Percentiles rank a stretch among this genome's conserved stretches.
Conservation (phyloP, 768 basidiomycete species). For the Austroboletus eburneus region DNA sequence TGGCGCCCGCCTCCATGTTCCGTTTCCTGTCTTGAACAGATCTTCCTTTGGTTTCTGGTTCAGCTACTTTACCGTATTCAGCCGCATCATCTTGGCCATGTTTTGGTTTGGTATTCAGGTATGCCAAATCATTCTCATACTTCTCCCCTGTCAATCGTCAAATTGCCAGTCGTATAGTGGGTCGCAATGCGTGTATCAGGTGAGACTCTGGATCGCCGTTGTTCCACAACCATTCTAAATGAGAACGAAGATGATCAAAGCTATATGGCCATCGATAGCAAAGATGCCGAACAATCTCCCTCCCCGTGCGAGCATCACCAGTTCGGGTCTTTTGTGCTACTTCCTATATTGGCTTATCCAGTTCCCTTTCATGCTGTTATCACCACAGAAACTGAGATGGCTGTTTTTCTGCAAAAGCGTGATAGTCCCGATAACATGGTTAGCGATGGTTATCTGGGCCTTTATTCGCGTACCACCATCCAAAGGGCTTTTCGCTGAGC, state of each 20-base stretch:
- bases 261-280: constrained; percentile 75
- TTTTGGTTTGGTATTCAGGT: constrained; percentile 84
- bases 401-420: constrained; percentile 69
- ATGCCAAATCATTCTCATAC: not conserved
- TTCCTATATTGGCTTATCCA: constrained; percentile 76
- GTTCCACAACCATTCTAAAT: not conserved
- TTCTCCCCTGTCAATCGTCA: not conserved
- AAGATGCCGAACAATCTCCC: constrained; percentile 63
- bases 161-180: constrained; percentile 47
- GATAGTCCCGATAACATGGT: constrained; percentile 59
- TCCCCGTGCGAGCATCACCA: constrained; percentile 55
- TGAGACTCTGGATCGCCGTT: not conserved
- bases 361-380: constrained; percentile 70
- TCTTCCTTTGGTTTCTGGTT: constrained; percentile 90
- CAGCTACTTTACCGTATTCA: constrained; percentile 82
- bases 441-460: constrained; percentile 77
- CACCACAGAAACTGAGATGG: constrained; percentile 74
- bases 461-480: constrained; percentile 60
- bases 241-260: constrained; percentile 57
- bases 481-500: constrained; percentile 54
- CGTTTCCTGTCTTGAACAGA: constrained; percentile 71
- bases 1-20: constrained; percentile 74
- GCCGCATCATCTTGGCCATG: constrained; percentile 70
- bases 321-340: constrained; percentile 68
- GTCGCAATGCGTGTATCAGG: constrained; percentile 71